A percentile compares a stretch with the other conserved stretches of the same genome.
phyloP scores from a whole-genome alignment of 2,329 filamentous ascomycete species.

The Lecanicillium sp. region DNA sequence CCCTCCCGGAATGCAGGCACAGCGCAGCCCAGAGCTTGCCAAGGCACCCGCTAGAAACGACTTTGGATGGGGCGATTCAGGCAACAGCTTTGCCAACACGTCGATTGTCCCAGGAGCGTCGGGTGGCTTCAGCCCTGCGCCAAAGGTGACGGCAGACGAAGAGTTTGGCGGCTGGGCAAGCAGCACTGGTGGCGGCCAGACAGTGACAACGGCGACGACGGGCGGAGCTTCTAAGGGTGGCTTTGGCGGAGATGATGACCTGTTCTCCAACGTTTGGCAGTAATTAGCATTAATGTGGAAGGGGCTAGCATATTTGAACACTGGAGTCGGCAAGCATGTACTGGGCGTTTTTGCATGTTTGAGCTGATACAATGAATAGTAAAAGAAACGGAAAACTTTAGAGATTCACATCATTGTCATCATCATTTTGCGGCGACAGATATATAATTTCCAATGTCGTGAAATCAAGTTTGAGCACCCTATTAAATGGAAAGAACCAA shows the following conservation, averaged over 20 bases:
- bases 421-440: too few species aligned
- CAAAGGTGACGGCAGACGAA: constrained; percentile 78
- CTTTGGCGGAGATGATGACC: constrained; percentile 67
- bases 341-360: constrained; percentile 23
- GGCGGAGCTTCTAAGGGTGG: constrained; percentile 44
- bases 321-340: constrained; percentile 3
- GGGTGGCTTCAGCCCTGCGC: constrained; percentile 56
- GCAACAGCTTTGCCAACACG: constrained; percentile 45
- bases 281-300: constrained; percentile 28
- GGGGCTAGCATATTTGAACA: constrained; percentile 1
- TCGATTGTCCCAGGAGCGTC: constrained; percentile 54
- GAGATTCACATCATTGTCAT: neutral
- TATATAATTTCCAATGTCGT: too few species aligned
- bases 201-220: constrained; percentile 16
- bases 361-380: neutral
- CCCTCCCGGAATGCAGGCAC: constrained; percentile 36
- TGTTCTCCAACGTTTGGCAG: constrained; percentile 96
- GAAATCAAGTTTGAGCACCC: too few species aligned
- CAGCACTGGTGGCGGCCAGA: constrained; percentile 41
- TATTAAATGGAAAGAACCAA: too few species aligned
- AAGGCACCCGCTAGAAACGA: constrained; percentile 44
- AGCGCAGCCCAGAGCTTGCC: constrained; percentile 52
- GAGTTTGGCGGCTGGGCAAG: constrained; percentile 96
- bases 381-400: neutral
- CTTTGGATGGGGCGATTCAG: constrained; percentile 49